Percentiles rank a stretch among this genome's conserved stretches.
Conservation (phyloP, 2,329 filamentous ascomycete species). For the Penicillium sp. region DNA sequence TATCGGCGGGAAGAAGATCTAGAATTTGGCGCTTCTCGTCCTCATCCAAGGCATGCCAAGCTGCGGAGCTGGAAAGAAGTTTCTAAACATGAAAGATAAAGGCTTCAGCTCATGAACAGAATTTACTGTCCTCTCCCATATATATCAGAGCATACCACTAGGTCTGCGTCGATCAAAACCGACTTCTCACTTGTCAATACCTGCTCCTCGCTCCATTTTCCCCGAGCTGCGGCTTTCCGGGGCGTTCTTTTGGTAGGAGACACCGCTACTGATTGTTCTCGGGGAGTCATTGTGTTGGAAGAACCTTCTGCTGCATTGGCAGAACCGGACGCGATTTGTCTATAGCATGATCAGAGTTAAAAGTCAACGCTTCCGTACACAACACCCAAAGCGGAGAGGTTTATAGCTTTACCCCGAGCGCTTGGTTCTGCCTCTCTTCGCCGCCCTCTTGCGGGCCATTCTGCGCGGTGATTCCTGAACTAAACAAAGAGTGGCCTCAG, state of each 20-base stretch:
- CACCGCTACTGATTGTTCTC: constrained; percentile 15
- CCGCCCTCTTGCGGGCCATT: constrained; percentile 35
- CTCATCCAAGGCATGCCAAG: constrained; percentile 45
- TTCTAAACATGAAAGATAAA: constrained; percentile 29
- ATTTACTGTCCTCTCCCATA: neutral
- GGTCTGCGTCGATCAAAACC: constrained; percentile 35
- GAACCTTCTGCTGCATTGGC: constrained; percentile 28
- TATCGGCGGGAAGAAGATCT: constrained; percentile 42
- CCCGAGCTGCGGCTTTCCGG: constrained; percentile 33
- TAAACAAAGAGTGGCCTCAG: constrained; percentile 21
- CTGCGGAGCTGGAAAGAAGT: constrained; percentile 40
- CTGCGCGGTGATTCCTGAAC: constrained; percentile 5
- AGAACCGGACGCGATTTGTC: constrained; percentile 18
- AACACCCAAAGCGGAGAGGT: neutral
- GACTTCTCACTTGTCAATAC: constrained; percentile 42
- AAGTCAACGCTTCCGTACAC: neutral
- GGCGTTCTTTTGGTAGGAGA: constrained; percentile 34
- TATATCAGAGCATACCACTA: constrained; percentile 32
- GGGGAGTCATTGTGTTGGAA: constrained; percentile 29
- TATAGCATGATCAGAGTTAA: constrained; percentile 21
- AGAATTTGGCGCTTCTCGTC: constrained; percentile 43
- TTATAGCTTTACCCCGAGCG: constrained; percentile 22
- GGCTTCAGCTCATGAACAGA: neutral
- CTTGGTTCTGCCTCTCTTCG: constrained; percentile 31
- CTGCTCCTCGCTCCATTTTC: constrained; percentile 40